A percentile compares a stretch with the other conserved stretches of the same genome.
Conservation (phyloP, 169 alveolate species). For the Eimeria praecox region DNA sequence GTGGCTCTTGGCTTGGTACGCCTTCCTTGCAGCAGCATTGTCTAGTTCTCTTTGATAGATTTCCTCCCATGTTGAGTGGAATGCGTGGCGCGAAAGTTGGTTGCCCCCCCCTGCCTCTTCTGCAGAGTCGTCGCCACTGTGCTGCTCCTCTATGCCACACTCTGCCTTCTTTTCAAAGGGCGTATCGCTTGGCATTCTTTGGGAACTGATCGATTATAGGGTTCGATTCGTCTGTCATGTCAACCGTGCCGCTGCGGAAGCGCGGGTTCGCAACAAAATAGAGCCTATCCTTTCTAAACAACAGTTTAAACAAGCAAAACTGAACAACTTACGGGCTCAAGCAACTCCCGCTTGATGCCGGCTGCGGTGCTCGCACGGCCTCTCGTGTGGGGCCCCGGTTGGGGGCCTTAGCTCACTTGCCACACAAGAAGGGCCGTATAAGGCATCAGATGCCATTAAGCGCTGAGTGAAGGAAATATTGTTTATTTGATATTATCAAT, state of each 20-base stretch:
- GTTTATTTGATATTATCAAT: background rate
- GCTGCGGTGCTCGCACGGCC: background rate
- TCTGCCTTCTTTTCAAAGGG: background rate
- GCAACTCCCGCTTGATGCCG: background rate
- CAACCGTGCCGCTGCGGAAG: background rate
- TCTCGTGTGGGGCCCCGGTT: background rate
- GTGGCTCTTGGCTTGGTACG: background rate
- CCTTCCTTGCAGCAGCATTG: conserved; percentile 29
- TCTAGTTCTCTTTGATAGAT: conserved; percentile 25
- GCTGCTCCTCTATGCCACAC: background rate
- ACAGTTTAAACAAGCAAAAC: background rate
- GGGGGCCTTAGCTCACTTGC: background rate
- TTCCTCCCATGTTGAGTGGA: conserved; percentile 71
- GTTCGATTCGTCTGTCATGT: background rate
- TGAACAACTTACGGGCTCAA: background rate
- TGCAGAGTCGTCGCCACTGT: background rate
- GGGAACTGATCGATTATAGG: background rate
- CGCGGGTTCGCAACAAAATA: background rate
- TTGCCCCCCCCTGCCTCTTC: background rate
- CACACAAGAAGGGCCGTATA: background rate
- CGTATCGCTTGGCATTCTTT: background rate
- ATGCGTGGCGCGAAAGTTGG: conserved; percentile 37
- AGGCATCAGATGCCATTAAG: background rate
- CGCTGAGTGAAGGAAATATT: background rate
- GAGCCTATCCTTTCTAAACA: background rate